Base-by-base conservation (phyloP, 257 asterid genomes). In the Primulina eburnea region DNA sequence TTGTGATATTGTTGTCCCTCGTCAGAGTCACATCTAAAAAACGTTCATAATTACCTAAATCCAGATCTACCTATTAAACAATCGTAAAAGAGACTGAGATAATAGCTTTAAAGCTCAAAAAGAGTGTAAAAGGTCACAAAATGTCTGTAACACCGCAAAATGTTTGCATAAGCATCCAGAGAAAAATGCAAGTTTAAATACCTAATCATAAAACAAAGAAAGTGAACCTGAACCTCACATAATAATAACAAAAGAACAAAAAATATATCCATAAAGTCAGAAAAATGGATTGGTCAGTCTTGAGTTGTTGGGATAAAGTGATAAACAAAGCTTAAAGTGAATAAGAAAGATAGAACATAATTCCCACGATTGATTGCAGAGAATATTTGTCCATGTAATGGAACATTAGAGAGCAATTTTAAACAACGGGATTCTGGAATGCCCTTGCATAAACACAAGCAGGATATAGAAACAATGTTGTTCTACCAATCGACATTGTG, bases 31-130 rank as follows among this genome's bases (percentile, higher is more conserved):
- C 84, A 74, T 94, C 97, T 86, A 94, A 79, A 78, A 94, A 91
- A 20, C 99, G 84, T 73, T 91, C 99, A 58, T 94, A 94, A 76
- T 94, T 94, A 57, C 99, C 99, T 71, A 94, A 87, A 79, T 94
- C 99, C 60, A 94, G 95, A 84, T 93, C 99, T 75, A 93, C 97
- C 99, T 93, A 74, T 81, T 59, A 65, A 76, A 75, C 50, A 60
- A 73, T 70, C 29, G 57, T 63, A 74, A 35, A 4, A 33, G 14
- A 52, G 43, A 32, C 50, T 62, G 20, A 77, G 70, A 67, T 53
- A 62, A 56, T 62, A 68, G 55, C 74, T 70, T 14, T 20, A 58
- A 68, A 68, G 9, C 34, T 64, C 56, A 62, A 53, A 75, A 57
- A 6, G 26, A 69, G 69, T 14, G 33, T 34, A 12, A 28, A 40